phyloP scores from a whole-genome alignment of 768 basidiomycete species.

The Dacryopinax spathularia region DNA sequence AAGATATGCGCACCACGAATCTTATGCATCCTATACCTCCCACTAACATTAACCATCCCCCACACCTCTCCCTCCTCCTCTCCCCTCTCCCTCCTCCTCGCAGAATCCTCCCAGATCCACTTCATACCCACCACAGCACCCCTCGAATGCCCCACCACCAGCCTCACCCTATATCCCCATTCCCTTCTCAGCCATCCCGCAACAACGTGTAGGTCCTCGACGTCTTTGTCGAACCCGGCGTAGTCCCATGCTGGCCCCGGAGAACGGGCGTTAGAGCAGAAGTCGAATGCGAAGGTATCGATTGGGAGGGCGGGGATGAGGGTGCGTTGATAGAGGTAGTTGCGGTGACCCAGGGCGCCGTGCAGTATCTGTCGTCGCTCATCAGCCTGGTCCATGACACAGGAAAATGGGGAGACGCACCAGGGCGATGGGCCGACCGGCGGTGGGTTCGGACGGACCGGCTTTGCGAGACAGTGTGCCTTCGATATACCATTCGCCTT shows the following conservation, averaged over 20 bases:
- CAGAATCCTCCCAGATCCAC: slow-evolving; percentile 51
- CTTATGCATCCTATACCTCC: slow-evolving; percentile 56
- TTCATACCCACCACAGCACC: slow-evolving; percentile 52
- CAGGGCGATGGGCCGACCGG: slow-evolving; percentile 49
- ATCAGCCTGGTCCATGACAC: not conserved
- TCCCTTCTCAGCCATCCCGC: slow-evolving; percentile 42
- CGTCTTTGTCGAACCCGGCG: slow-evolving; percentile 43
- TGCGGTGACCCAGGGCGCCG: slow-evolving; percentile 70
- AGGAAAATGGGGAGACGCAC: slow-evolving; percentile 29
- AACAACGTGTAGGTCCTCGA: slow-evolving; percentile 52
- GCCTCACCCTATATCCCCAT: slow-evolving; percentile 54
- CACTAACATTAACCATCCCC: slow-evolving; percentile 59
- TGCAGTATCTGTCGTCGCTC: slow-evolving; percentile 47
- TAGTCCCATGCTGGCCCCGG: slow-evolving; percentile 34
- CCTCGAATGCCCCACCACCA: slow-evolving; percentile 66
- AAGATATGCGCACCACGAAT: not conserved
- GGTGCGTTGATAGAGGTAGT: slow-evolving; percentile 67
- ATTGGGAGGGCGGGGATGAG: slow-evolving; percentile 50
- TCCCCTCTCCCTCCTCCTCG: not conserved
- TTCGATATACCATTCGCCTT: slow-evolving; percentile 26
- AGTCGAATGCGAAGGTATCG: slow-evolving; percentile 79
- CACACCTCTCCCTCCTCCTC: slow-evolving; percentile 28
- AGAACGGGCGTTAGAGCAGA: slow-evolving; percentile 37
- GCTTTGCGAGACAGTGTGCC: slow-evolving; percentile 52
- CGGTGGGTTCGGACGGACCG: slow-evolving; percentile 35